Evolutionary conservation across 495 filamentous ascomycete species (phyloP), one percentile per base, ranked within the genome.

Genomic region (Aspergillus panamensis): DNA sequence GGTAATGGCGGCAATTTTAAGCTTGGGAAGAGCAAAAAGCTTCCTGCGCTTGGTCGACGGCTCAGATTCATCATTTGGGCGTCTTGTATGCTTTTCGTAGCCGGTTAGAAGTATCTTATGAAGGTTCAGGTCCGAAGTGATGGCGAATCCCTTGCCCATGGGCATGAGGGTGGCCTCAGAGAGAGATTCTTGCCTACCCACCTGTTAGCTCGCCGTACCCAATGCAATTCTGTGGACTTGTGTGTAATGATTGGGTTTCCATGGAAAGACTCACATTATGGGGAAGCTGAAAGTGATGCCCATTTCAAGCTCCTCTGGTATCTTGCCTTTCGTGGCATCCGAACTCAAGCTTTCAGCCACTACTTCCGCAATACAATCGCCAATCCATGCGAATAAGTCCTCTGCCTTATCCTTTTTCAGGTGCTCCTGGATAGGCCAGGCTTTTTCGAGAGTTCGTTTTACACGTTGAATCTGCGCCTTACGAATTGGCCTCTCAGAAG

Each of bases 221-320:
- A 53, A 13, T 49, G 1, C 8, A 31, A 17, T 29, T 9, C 37
- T 43, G 31, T 7, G 10, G 25, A 2, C 25, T 25, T 25, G 2
- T 2, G 25, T 2, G 25, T 25, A 25, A 25, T 25, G 25, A 25
- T 25, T 5, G 25, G 25, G 25, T 5, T 5, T 25, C 25, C 25
- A n/a, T 4, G 12, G 9, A 19, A 32, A 6, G 20, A 62, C 79
- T 71, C 77, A 92, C 89, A 85, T 82, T 73, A 93, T 91, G 12
- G 90, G 89, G 62, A 95, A 95, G 73, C 86, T 90, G 69, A 92
- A 95, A 13, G 90, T 91, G 40, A 95, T 87, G 2, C 90, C 90
- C 76, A 92, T 81, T 37, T 87, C 82, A 48, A 93, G 64, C 63
- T 83, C 83, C 32, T 81, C 74, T 7, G 76, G 75, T 30, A 82